Base-by-base conservation (phyloP, 768 basidiomycete genomes). In the Amanita exitialis region DNA sequence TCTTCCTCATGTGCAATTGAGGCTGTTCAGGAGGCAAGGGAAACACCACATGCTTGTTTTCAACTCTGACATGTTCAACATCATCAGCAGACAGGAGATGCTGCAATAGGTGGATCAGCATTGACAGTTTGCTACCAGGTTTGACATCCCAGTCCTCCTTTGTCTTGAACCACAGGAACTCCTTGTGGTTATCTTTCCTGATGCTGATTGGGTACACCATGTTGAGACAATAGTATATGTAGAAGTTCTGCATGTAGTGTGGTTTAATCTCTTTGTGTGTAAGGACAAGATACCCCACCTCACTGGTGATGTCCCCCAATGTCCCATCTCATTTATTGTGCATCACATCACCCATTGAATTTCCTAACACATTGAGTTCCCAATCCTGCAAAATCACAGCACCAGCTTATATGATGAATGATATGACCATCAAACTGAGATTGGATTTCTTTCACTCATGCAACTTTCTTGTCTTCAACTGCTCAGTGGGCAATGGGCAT, bases 401-500 rank as follows among this genome's bases (percentile, higher is more conserved):
- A 42, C 6, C 1, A 12, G 4, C 1, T 23, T 23, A 12, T 38
- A 28, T 3, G 42, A n/a, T 2, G 18, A 20, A 45, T 32, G 0
- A 45, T 0, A 2, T 28, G 27, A 5, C 27, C 42, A 4, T 28
- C 10, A 6, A 12, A 43, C 8, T 3, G 10, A 0, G 3, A 1
- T 43, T 43, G 42, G 21, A 43, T 43, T 1, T 28, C 16, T 12
- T 45, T 28, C 10, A 45, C 30, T 3, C 6, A 30, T 1, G 6
- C 6, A 1, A 45, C 8, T n/a, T 45, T 12, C 3, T 6, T 8
- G 4, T 32, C 6, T 3, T n/a, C 9, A 0, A 45, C 1, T 3
- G 1, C 4, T 2, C 21, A 0, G 0, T 3, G 9, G 2, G 18
- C 7, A 0, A 1, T 3, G 0, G 41, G 41, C 18, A 42, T 21